Base-by-base conservation (phyloP, 345 rosid genomes). In the Orychophragmus violaceus region DNA sequence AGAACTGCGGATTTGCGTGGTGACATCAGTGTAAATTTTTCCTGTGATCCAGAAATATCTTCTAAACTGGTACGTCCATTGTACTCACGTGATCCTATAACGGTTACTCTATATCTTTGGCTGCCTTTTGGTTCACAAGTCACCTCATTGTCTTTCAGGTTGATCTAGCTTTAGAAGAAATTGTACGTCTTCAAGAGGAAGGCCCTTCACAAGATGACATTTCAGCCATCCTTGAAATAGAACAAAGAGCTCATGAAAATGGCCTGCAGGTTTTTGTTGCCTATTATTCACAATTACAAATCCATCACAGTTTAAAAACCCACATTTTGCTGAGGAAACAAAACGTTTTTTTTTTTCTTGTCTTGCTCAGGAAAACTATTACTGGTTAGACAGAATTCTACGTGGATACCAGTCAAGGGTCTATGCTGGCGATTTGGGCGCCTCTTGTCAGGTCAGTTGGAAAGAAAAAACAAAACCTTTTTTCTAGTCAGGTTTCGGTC, bases 171-270 rank as follows among this genome's bases (percentile, higher is more conserved):
- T 68, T 92, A 82, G 87, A 87, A 63, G 98, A 89, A 82, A 82
- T 92, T 77, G 74, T 75, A 32, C 87, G 76, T 51, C 87, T 92
- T 73, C 95, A 85, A 77, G 85, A 79, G 76, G 88, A 89, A 69
- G 98, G 96, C n/a, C 88, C 95, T 58, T 71, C 82, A 14, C 86
- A 82, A 42, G 79, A 85, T 75, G 96, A 89, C 76, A 77, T 89
- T 57, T 81, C 78, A 52, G 80, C 92, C 48, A 80, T 87, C 66
- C 87, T 92, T 46, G 96, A 89, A 84, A 86, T 92, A 25, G 98
- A 89, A 76, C 98, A 89, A 82, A 83, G 96, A 83, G 90, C 95
- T 72, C 88, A 88, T 66, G 97, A 91, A 78, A 89, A 85, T 48
- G 96, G 97, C 77, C 66, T 88, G 78, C 94, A 91, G 94, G 97